Percentiles rank a stretch among this genome's conserved stretches.
These are phyloP conservation scores for Durusdinium trenchii DNA, from an alignment of 73 alveolate species.

Conservation along the genomic window DNA sequence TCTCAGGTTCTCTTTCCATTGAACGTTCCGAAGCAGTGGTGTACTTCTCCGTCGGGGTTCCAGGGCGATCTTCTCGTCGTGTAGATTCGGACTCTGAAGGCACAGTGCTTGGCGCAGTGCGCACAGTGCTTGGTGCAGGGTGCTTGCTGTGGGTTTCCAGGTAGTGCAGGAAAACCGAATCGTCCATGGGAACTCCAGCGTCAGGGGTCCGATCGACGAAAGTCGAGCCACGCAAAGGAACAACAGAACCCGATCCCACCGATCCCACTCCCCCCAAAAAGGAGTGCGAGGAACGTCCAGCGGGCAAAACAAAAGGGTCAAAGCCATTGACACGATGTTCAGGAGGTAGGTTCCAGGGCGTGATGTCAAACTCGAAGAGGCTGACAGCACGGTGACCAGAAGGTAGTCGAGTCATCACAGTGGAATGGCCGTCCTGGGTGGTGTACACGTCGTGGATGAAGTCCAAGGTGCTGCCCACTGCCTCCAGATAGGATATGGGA, in stretches of 20 bases:
- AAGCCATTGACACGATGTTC: neutral
- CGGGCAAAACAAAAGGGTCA: neutral
- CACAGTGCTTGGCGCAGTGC: too few species aligned
- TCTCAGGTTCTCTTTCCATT: too few species aligned
- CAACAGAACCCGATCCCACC: neutral
- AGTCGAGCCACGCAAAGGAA: neutral
- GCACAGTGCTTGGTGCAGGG: too few species aligned
- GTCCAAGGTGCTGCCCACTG: neutral
- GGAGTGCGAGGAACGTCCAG: neutral
- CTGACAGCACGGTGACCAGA: constrained; percentile 18
- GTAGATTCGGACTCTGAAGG: too few species aligned
- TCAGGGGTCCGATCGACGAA: neutral
- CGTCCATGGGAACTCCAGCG: neutral
- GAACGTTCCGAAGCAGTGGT: too few species aligned
- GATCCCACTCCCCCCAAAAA: neutral
- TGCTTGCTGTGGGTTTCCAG: too few species aligned
- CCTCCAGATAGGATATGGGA: constrained; percentile 28
- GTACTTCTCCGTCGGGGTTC: too few species aligned
- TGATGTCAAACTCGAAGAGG: neutral
- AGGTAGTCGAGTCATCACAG: neutral
- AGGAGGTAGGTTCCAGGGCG: neutral
- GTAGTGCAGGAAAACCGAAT: neutral
- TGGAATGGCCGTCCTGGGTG: neutral
- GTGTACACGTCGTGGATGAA: neutral
- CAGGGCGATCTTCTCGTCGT: too few species aligned